phyloP scores from a whole-genome alignment of 345 rosid genomes.

The Salix udensis region DNA sequence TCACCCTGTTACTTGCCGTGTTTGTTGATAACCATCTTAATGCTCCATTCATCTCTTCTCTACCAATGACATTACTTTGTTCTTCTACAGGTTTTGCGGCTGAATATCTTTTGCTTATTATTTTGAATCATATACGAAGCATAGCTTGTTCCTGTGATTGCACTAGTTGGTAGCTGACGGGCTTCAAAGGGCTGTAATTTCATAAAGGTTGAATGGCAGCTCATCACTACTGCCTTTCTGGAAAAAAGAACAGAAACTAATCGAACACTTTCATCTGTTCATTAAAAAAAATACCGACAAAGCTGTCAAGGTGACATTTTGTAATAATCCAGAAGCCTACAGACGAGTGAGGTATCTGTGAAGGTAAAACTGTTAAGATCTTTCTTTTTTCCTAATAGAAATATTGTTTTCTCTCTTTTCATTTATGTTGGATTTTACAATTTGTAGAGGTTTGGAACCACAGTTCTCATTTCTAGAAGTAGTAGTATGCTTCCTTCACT shows the following conservation, averaged over 20 bases:
- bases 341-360: not conserved
- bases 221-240: not conserved
- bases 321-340: not conserved
- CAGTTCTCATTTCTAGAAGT: not conserved
- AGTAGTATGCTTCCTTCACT: not conserved
- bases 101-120: not conserved
- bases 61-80: not conserved
- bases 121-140: not conserved
- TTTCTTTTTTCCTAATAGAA: not conserved
- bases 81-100: conserved; percentile 2
- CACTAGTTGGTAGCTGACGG: not conserved
- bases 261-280: not conserved
- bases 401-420: not conserved
- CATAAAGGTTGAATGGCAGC: not conserved
- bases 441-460: not conserved
- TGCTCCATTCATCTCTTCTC: not conserved
- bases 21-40: not conserved
- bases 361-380: not conserved
- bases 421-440: not conserved
- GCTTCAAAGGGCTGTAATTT: not conserved
- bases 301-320: not conserved
- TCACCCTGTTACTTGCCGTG: too few relatives aligned
- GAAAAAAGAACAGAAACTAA: not conserved
- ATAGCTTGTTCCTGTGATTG: not conserved
- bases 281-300: not conserved